Evolutionary conservation across 2,329 filamentous ascomycete genomes (phyloP), one percentile per base, ranked within the genome.

Genomic region (Diaporthe amygdali): DNA sequence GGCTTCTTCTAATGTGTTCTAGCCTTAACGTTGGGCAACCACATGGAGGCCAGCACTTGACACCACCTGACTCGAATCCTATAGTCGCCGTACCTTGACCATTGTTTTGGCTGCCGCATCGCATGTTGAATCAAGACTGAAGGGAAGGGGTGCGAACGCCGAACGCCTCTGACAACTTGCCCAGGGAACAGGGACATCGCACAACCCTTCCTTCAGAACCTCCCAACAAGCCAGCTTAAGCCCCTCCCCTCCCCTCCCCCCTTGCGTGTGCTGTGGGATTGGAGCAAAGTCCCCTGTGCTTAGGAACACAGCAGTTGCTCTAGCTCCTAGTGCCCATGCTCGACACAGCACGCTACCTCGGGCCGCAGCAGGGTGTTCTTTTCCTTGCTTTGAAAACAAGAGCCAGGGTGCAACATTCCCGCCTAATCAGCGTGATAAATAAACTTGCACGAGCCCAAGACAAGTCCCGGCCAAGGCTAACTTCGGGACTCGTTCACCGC

Each of bases 271-370:
- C 44, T 12, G 15, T 25, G 32, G 44, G 59, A 64, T 64, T 64
- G 59, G 59, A 49, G 59, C 41, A 63, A 47, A 63, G 34, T 17
- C 12, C 59, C 30, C 44, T 37, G 22, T 15, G 30, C 44, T 14
- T 17, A 49, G 59, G 27, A 64, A 27, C 59, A 64, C 44, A 64
- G 44, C 59, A 64, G 59, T 64, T 47, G 59, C 59, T 49, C 44
- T 30, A 49, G 44, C 27, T 37, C 41, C 59, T 37, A 64, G 59
- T 64, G 44, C n/a, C 49, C 27, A 44, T 64, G 44, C n/a, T 64
- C 27, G 20, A 49, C 41, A 41, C 39, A 67, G 27, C 64, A 44
- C 47, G 39, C 41, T 55, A 20, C 27, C 46, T 56, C 52, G 44
- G 46, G 49, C 44, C 44, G 66, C 66, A 49, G 55, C 55, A 49